Evolutionary conservation across 2,329 filamentous ascomycete genomes (phyloP).

Genomic region (Cladophialophora psammophila): DNA sequence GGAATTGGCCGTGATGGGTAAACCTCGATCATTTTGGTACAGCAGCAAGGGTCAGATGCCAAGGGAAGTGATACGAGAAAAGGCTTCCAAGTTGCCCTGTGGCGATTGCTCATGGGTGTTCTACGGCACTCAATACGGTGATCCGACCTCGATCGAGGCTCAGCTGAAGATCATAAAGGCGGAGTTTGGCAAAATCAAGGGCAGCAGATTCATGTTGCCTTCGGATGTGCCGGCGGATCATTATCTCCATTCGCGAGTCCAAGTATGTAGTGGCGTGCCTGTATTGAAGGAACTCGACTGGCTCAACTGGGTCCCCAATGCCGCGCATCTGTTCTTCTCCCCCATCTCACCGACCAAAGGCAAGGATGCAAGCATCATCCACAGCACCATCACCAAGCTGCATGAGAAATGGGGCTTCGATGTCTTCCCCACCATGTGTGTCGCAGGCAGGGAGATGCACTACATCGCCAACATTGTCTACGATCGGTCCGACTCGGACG

Average conservation of each 20-base stretch:
- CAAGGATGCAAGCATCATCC: conserved; percentile 43
- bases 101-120: conserved; percentile 46
- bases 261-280: conserved; percentile 43
- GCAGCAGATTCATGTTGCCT: conserved; percentile 45
- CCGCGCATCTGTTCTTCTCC: conserved; percentile 46
- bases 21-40: conserved; percentile 43
- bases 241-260: conserved; percentile 43
- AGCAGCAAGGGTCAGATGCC: conserved; percentile 40
- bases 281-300: conserved; percentile 45
- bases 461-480: conserved; percentile 48
- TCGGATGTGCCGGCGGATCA: conserved; percentile 44
- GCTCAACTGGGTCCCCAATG: conserved; percentile 48
- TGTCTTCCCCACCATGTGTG: conserved; percentile 40
- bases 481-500: conserved; percentile 41
- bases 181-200: conserved; percentile 43
- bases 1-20: conserved; percentile 44
- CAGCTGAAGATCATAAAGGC: conserved; percentile 42
- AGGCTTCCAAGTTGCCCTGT: conserved; percentile 42
- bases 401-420: conserved; percentile 39
- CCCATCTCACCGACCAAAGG: conserved; percentile 48
- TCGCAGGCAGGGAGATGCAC: conserved; percentile 45
- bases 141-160: conserved; percentile 39
- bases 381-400: conserved; percentile 41
- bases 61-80: conserved; percentile 43
- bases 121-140: conserved; percentile 45